phyloP scores from a whole-genome alignment of 352 stramenopile genomes.

The Globisporangium heterothallicum region DNA sequence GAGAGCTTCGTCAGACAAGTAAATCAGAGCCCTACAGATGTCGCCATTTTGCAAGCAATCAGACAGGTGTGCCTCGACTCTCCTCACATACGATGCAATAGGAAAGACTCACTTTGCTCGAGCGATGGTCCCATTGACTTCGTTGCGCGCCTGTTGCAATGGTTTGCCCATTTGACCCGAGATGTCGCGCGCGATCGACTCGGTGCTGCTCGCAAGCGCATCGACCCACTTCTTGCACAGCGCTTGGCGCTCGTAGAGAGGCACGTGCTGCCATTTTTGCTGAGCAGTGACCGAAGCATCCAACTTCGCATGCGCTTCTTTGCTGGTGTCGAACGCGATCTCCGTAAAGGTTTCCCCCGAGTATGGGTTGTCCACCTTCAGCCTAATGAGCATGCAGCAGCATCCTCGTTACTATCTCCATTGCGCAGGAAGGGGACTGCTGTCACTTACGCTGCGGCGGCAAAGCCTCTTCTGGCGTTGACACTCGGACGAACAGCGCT shows the following conservation, averaged over 20 bases:
- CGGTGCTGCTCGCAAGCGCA: slow-evolving; percentile 43
- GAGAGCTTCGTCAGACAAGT: slow-evolving; percentile 62
- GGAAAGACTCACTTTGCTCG: slow-evolving; percentile 38
- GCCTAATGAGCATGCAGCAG: slow-evolving; percentile 13
- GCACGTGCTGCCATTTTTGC: slow-evolving; percentile 48
- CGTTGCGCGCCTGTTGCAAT: slow-evolving; percentile 63
- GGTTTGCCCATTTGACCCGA: slow-evolving; percentile 85
- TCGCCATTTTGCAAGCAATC: too few relatives aligned
- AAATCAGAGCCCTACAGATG: slow-evolving; percentile 58
- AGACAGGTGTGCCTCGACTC: too few relatives aligned
- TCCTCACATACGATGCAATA: too few relatives aligned
- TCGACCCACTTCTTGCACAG: slow-evolving; percentile 64
- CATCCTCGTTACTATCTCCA: not conserved
- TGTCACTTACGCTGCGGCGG: slow-evolving; percentile 5
- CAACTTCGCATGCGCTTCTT: slow-evolving; percentile 50
- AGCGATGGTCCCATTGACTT: slow-evolving; percentile 67
- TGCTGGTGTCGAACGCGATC: slow-evolving; percentile 50
- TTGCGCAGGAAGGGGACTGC: too few relatives aligned
- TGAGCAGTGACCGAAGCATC: slow-evolving; percentile 51
- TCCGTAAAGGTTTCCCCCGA: slow-evolving; percentile 59
- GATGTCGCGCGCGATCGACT: slow-evolving; percentile 69
- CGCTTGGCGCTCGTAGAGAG: slow-evolving; percentile 49
- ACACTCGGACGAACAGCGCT: slow-evolving; percentile 5
- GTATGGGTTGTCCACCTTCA: slow-evolving; percentile 78
- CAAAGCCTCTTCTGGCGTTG: slow-evolving; percentile 5